A percentile compares a stretch with the other conserved stretches of the same genome.
Evolutionary conservation across 352 stramenopile genomes (phyloP).

Genomic region (Blastocystis sp.): DNA sequence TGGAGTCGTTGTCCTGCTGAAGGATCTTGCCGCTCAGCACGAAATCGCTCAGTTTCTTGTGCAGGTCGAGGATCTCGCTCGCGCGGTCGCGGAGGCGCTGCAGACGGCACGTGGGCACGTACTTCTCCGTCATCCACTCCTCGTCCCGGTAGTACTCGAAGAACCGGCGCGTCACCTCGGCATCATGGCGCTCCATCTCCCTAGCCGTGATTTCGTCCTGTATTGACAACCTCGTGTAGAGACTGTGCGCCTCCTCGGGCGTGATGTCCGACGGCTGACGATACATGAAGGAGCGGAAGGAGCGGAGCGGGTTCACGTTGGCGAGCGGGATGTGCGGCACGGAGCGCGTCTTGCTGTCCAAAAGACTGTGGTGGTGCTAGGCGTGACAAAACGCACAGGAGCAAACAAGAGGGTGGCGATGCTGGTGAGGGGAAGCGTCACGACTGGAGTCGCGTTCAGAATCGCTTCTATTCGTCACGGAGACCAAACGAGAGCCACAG

Average conservation of each 20-base stretch:
- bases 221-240: conserved; percentile 6
- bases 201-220: neutral
- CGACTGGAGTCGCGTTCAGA: neutral
- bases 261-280: conserved; percentile 41
- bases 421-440: neutral
- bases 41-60: conserved; percentile 4
- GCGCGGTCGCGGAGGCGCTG: neutral
- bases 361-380: neutral
- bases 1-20: neutral
- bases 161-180: neutral
- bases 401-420: neutral
- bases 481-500: neutral
- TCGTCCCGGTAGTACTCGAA: conserved; percentile 29
- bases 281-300: conserved; percentile 36
- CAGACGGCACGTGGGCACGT: neutral
- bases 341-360: conserved; percentile 9
- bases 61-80: neutral
- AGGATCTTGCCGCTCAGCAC: conserved; percentile 2
- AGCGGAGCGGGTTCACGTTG: conserved; percentile 1
- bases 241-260: conserved; percentile 27
- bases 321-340: conserved; percentile 50
- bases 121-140: conserved; percentile 54
- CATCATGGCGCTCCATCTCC: conserved; percentile 21
- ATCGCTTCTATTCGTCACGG: neutral
- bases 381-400: neutral